Percentiles rank a stretch among this genome's conserved stretches.
These are phyloP conservation scores for Metschnikowia santaceciliae DNA, from an alignment of 805 yeast genomes.

Conservation along the genomic window DNA sequence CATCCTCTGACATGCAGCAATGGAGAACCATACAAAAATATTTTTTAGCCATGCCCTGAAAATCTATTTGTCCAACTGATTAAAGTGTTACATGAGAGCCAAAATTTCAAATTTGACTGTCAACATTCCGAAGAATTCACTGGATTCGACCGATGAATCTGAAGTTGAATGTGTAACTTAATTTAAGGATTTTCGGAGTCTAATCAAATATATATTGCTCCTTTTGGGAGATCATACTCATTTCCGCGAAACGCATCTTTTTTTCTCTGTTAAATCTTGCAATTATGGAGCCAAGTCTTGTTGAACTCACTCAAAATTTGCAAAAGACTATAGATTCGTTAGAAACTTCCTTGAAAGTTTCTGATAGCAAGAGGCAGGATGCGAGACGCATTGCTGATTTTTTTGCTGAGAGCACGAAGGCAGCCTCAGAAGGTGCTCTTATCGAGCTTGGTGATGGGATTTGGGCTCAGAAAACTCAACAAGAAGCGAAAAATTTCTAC, in stretches of 20 bases:
- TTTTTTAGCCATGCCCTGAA: neutral
- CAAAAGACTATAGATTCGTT: neutral
- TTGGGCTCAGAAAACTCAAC: constrained; percentile 5
- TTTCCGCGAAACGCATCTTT: constrained; percentile 2
- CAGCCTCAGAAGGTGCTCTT: neutral
- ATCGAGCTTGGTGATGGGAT: constrained; percentile 8
- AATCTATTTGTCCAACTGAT: neutral
- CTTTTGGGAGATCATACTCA: neutral
- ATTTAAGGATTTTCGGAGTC: neutral
- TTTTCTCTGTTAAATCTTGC: neutral
- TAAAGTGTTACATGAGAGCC: no score
- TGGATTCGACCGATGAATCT: neutral
- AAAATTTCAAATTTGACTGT: neutral
- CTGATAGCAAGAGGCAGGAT: neutral
- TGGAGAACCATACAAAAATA: no score
- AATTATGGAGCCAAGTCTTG: constrained; percentile 1
- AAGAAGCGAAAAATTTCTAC: constrained; percentile 27
- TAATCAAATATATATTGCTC: neutral
- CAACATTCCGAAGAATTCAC: neutral
- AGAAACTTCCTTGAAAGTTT: neutral
- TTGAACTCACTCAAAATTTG: neutral
- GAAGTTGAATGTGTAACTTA: neutral
- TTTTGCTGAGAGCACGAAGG: neutral
- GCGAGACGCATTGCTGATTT: neutral
- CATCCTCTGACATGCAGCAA: no score